Base-by-base conservation (phyloP, 1,139 yeast species). In the Saccharomyces hybrid region DNA sequence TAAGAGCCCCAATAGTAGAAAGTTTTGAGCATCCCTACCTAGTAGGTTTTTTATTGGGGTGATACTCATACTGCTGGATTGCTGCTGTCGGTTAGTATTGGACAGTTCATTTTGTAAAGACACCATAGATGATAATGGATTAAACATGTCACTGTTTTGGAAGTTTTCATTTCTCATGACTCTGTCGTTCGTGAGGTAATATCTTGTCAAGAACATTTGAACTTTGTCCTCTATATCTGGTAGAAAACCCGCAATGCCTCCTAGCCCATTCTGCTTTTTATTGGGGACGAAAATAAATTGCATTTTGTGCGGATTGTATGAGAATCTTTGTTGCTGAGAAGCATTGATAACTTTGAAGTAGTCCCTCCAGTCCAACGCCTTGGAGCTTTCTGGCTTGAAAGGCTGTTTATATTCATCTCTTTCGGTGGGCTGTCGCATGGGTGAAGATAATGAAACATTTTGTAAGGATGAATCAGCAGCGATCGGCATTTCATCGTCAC, bases 11-110 rank as follows among this genome's bases (percentile, higher is more conserved):
- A 91, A 82, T 2, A 95, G 68, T 29, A 88, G 74, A 65, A 93
- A 95, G 56, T 82, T 78, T 53, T 80, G 76, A 4, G 93, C 93
- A 62, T 86, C 88, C 56, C 96, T 75, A 27, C 99, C 99, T 32
- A 91, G 71, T 58, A 93, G 74, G 65, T 90, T 91, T 64, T 90
- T 90, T 55, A 93, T 83, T 46, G 82, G 76, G 0, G 96, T 86
- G 49, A 91, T 51, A 7, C 38, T 20, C 9, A 52, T 25, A 13
- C 47, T 32, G 26, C 51, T 46, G 16, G 58, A 57, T 11, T 53
- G 49, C 23, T 54, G 55, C 13, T 54, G 46, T 4, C 61, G 38
- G n/a, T 56, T 56, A n/a, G 59, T 55, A 26, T 56, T 52, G n/a
- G 60, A 26, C 13, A 66, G 47, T 20, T 64, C 64, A 28, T 63